Evolutionary conservation across 345 rosid genomes (phyloP).

Genomic region (Durio zibethinus): DNA sequence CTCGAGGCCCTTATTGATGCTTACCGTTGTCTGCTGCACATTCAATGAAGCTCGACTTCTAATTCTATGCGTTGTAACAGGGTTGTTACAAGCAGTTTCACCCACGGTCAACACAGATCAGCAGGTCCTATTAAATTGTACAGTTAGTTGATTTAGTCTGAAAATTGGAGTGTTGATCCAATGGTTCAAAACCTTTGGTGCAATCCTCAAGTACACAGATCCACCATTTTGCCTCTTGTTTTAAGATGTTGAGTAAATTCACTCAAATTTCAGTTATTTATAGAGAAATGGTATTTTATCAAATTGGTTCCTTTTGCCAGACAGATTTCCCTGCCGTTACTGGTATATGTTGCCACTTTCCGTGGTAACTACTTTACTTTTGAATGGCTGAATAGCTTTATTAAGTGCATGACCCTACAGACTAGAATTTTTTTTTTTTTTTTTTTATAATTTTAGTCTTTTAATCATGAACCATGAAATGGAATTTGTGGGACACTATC

Average conservation of each 20-base stretch:
- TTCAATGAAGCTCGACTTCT: slow-evolving; percentile 10
- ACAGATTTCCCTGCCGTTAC: not conserved
- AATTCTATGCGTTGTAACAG: slow-evolving; percentile 19
- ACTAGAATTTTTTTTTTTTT: too few relatives aligned
- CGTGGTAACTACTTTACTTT: too few relatives aligned
- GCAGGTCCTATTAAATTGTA: slow-evolving; percentile 31
- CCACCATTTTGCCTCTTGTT: slow-evolving; percentile 21
- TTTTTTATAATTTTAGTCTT: too few relatives aligned
- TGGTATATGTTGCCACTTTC: not conserved
- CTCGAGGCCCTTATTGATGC: not conserved
- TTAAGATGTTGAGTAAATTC: slow-evolving; percentile 33
- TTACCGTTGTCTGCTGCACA: not conserved
- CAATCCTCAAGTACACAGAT: slow-evolving; percentile 24
- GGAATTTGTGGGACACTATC: too few relatives aligned
- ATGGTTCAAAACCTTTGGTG: slow-evolving; percentile 19
- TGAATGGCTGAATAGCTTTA: not conserved
- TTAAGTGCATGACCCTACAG: too few relatives aligned
- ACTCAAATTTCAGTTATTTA: slow-evolving; percentile 27
- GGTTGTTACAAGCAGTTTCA: slow-evolving; percentile 15
- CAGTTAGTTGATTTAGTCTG: slow-evolving; percentile 24
- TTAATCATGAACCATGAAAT: not conserved
- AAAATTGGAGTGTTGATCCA: slow-evolving; percentile 24
- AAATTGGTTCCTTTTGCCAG: not conserved
- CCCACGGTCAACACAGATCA: slow-evolving; percentile 12
- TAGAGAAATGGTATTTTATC: slow-evolving; percentile 15